Conservation (phyloP, 2,329 filamentous ascomycete genomes). For the Graphilbum sp. region DNA sequence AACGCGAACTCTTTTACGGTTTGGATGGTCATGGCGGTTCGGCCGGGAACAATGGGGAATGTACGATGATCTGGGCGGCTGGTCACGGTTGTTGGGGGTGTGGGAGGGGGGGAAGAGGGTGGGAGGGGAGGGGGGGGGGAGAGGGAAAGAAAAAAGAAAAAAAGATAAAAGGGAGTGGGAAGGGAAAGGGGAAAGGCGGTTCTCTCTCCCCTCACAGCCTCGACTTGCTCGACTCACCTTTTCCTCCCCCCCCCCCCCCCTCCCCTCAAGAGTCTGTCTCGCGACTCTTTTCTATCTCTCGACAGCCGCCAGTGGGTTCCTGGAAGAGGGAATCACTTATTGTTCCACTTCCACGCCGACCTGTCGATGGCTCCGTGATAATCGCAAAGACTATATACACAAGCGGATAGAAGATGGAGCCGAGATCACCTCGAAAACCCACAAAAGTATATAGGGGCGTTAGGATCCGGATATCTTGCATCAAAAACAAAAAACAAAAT, state of each 20-base stretch:
- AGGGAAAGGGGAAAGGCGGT: too few relatives aligned
- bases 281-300: conserved; percentile 12
- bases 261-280: not conserved
- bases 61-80: not conserved
- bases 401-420: conserved; percentile 61
- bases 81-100: not conserved
- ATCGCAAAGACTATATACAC: not conserved
- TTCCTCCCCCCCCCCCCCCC: not conserved
- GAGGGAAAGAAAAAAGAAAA: too few relatives aligned
- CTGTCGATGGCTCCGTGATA: not conserved
- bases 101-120: too few relatives aligned
- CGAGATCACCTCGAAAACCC: conserved; percentile 26
- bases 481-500: conserved; percentile 25
- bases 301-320: not conserved
- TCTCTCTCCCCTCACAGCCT: too few relatives aligned
- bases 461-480: conserved; percentile 74
- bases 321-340: conserved; percentile 6
- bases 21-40: not conserved
- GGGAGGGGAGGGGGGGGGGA: too few relatives aligned
- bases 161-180: too few relatives aligned
- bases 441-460: conserved; percentile 34
- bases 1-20: not conserved
- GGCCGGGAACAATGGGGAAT: not conserved
- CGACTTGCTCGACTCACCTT: not conserved
- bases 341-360: conserved; percentile 4